Conservation (phyloP, 139 green algal genomes). For the Coelastrella sp. region DNA sequence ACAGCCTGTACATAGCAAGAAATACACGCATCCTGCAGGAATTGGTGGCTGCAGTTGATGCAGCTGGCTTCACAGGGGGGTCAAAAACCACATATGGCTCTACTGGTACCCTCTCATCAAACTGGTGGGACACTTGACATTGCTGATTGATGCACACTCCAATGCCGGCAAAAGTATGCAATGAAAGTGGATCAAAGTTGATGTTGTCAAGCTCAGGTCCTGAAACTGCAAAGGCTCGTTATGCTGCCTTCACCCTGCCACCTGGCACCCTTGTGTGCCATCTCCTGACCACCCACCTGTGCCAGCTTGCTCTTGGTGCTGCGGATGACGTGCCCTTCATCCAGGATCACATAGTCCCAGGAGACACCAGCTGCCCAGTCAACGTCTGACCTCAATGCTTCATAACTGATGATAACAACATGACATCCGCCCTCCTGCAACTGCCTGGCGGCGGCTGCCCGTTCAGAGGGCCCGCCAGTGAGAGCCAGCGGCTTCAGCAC, state of each 20-base stretch:
- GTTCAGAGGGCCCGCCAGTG: slow-evolving; percentile 68
- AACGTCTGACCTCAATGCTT: slow-evolving; percentile 85
- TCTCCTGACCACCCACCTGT: slow-evolving; percentile 51
- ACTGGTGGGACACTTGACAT: no score
- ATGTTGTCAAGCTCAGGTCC: no score
- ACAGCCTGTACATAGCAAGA: slow-evolving; percentile 46
- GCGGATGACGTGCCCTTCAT: slow-evolving; percentile 97
- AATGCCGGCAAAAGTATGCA: no score
- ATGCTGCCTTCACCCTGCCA: no score
- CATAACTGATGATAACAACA: slow-evolving; percentile 92
- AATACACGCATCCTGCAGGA: neutral
- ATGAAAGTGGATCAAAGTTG: no score
- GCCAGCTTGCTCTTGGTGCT: slow-evolving; percentile 84
- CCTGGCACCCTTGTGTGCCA: no score
- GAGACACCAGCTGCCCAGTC: slow-evolving; percentile 70
- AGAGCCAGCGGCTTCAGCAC: slow-evolving; percentile 78
- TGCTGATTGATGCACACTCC: no score
- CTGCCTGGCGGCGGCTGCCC: slow-evolving; percentile 18
- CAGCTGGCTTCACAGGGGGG: neutral
- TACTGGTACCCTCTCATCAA: no score
- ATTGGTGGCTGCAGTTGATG: no score
- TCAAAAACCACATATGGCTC: neutral
- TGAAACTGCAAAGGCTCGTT: no score
- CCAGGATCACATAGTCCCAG: slow-evolving; percentile 94
- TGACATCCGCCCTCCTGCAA: slow-evolving; percentile 51